Conservation (phyloP, 2,329 filamentous ascomycete genomes). For the Exophiala oligosperma region DNA sequence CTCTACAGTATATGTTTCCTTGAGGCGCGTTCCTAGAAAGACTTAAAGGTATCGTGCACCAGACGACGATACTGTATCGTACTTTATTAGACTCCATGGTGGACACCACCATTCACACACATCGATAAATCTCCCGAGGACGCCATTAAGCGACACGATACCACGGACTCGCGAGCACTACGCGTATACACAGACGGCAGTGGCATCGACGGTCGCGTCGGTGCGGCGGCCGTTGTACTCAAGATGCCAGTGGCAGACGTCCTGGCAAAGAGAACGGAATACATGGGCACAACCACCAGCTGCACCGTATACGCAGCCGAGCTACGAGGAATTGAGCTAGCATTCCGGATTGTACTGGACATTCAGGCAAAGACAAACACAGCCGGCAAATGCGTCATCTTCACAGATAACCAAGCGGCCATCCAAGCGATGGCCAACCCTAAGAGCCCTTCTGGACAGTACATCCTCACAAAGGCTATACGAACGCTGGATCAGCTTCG, state of each 20-base stretch:
- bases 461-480: slow-evolving; percentile 26
- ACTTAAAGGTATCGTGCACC: background rate
- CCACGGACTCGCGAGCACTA: slow-evolving; percentile 14
- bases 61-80: background rate
- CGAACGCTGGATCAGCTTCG: slow-evolving; percentile 8
- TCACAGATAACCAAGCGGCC: slow-evolving; percentile 36
- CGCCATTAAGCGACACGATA: slow-evolving; percentile 22
- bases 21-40: background rate
- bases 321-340: slow-evolving; percentile 31
- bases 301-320: slow-evolving; percentile 35
- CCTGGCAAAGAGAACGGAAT: slow-evolving; percentile 23
- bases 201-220: slow-evolving; percentile 31
- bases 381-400: slow-evolving; percentile 30
- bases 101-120: slow-evolving; percentile 16
- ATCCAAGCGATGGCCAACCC: slow-evolving; percentile 33
- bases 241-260: background rate
- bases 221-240: slow-evolving; percentile 28
- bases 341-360: slow-evolving; percentile 30
- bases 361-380: slow-evolving; percentile 14
- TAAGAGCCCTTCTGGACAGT: slow-evolving; percentile 32
- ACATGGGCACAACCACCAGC: slow-evolving; percentile 31
- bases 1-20: background rate
- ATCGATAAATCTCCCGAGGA: slow-evolving; percentile 17
- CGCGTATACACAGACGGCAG: slow-evolving; percentile 29
- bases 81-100: slow-evolving; percentile 16